phyloP scores from a whole-genome alignment of 805 yeast species.

The Schwanniomyces vanrijiae region DNA sequence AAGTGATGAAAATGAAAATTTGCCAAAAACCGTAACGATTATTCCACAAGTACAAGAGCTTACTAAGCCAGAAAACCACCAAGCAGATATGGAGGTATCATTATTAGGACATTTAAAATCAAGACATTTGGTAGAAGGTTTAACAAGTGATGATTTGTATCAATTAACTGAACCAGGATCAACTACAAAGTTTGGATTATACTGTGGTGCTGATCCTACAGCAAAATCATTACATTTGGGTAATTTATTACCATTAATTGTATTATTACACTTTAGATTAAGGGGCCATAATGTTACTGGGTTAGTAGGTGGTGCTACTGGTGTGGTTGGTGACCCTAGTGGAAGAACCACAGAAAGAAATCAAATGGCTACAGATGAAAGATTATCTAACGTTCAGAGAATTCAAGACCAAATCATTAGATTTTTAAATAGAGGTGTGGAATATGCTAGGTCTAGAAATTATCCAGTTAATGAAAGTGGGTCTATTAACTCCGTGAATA shows the following conservation, averaged over 20 bases:
- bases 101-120: constrained; percentile 37
- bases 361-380: constrained; percentile 49
- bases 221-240: constrained; percentile 90
- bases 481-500: constrained; percentile 51
- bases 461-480: constrained; percentile 38
- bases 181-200: constrained; percentile 52
- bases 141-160: constrained; percentile 38
- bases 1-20: constrained; percentile 1
- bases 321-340: constrained; percentile 94
- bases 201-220: constrained; percentile 97
- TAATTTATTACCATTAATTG: constrained; percentile 83
- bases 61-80: constrained; percentile 16
- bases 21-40: constrained; percentile 36
- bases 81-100: constrained; percentile 25
- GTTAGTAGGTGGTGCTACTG: constrained; percentile 93
- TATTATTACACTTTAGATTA: constrained; percentile 76
- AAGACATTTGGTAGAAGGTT: constrained; percentile 37
- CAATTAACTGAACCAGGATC: constrained; percentile 26
- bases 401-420: constrained; percentile 61
- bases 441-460: constrained; percentile 58
- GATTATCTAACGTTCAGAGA: constrained; percentile 55
- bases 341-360: constrained; percentile 80
- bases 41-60: constrained; percentile 36
- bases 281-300: constrained; percentile 86
- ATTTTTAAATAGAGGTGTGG: constrained; percentile 62